Percentiles rank a stretch among this genome's conserved stretches.
phyloP scores from a whole-genome alignment of 75 land plant genomes.

The Sequoiadendron giganteum region DNA sequence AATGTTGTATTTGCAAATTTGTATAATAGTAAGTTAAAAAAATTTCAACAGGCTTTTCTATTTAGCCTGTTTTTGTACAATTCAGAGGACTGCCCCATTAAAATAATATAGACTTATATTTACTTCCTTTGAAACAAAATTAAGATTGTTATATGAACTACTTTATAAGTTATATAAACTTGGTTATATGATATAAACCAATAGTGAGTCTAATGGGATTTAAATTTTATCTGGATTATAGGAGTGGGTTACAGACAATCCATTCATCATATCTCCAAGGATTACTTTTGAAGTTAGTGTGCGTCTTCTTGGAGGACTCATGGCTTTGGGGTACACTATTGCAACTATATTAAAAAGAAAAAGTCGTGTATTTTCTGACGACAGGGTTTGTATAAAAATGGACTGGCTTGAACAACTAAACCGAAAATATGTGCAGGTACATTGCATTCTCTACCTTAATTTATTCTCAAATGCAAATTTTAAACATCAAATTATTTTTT shows the following conservation, averaged over 20 bases:
- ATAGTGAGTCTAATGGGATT: background rate
- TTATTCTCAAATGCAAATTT: background rate
- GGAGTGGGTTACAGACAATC: conserved; percentile 90
- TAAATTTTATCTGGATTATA: conserved; percentile 20
- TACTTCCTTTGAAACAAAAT: background rate
- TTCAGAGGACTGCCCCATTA: background rate
- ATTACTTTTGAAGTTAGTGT: conserved; percentile 98
- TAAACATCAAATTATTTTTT: background rate
- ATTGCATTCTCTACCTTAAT: background rate
- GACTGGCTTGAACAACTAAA: conserved; percentile 87
- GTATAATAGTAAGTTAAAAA: background rate
- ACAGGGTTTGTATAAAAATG: conserved; percentile 69
- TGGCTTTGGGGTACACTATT: conserved; percentile 95
- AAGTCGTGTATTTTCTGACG: conserved; percentile 85
- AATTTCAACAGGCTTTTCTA: background rate
- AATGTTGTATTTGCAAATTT: background rate
- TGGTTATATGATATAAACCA: background rate
- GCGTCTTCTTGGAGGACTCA: conserved; percentile 87
- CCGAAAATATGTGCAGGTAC: conserved; percentile 78
- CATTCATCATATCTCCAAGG: conserved; percentile 91
- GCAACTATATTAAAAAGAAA: conserved; percentile 80
- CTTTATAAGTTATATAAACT: background rate
- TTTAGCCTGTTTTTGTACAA: background rate
- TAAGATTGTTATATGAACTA: background rate
- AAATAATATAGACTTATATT: background rate